phyloP scores from a whole-genome alignment of 2,329 filamentous ascomycete genomes.

The Colletotrichum incanum region DNA sequence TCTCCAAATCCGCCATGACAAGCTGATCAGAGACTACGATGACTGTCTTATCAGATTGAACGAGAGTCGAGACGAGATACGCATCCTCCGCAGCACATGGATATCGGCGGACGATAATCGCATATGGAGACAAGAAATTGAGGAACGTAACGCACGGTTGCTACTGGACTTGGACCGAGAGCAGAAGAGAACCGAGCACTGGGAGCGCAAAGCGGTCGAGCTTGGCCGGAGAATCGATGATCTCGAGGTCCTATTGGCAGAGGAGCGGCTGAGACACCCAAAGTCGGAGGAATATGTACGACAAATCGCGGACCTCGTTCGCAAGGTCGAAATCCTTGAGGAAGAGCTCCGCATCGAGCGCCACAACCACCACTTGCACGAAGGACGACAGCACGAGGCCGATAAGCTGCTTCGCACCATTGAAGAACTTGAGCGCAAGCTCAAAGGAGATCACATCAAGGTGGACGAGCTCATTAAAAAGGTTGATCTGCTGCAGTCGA shows the following conservation, averaged over 20 bases:
- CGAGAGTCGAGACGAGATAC: slow-evolving; percentile 26
- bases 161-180: slow-evolving; percentile 90
- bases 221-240: slow-evolving; percentile 30
- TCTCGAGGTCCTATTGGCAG: slow-evolving; percentile 27
- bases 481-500: slow-evolving; percentile 33
- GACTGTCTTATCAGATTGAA: slow-evolving; percentile 18
- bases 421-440: slow-evolving; percentile 32
- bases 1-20: slow-evolving; percentile 30
- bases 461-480: slow-evolving; percentile 33
- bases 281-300: slow-evolving; percentile 26
- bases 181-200: slow-evolving; percentile 95
- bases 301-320: slow-evolving; percentile 32
- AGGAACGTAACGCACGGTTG: slow-evolving; percentile 32
- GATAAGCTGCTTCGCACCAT: slow-evolving; percentile 31
- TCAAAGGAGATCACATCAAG: slow-evolving; percentile 29
- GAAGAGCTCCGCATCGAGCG: slow-evolving; percentile 36
- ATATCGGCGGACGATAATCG: slow-evolving; percentile 32
- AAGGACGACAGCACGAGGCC: slow-evolving; percentile 28
- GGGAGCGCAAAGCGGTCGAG: slow-evolving; percentile 82
- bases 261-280: slow-evolving; percentile 30
- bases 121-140: slow-evolving; percentile 31
- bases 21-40: slow-evolving; percentile 33
- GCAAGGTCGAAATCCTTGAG: slow-evolving; percentile 38
- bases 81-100: slow-evolving; percentile 27
- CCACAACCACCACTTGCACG: slow-evolving; percentile 20